Base-by-base conservation (phyloP, 2,329 filamentous ascomycete species). In the Penicillium sp. region DNA sequence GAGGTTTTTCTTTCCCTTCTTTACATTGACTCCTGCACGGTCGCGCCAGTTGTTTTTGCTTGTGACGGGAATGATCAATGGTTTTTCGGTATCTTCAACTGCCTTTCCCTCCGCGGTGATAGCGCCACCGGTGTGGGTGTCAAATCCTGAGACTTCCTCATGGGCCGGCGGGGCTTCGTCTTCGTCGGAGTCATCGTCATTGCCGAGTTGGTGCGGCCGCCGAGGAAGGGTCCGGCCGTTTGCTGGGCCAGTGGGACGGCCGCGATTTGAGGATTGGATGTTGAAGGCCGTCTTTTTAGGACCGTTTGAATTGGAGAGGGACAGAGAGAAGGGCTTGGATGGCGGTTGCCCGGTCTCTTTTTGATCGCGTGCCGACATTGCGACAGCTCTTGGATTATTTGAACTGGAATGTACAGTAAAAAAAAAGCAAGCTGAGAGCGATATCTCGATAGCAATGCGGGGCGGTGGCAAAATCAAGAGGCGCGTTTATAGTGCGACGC, bases 51-150 rank as follows among this genome's bases (percentile, higher is more conserved):
- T 94, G 71, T 97, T 97, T 69, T 84, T 86, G 67, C 86, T 90
- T 74, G 91, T 89, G 57, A 92, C 89, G 67, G 90, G 87, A 31
- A 85, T 85, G 67, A 93, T 91, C 77, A 92, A 84, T 61, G 88
- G 85, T 67, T 88, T 79, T 38, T 75, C 73, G 78, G 79, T 64
- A 67, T 78, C 58, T 58, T 74, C 58, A 7, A 64, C 57, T 18
- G 56, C 55, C 18, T 61, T 47, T 29, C 59, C 46, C 75, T 84
- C 55, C 72, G 63, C 67, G 4, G 68, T 63, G 39, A 77, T 73
- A 3, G 70, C 73, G 21, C 66, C 71, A 18, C 75, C 75, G 1
- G 74, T 73, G 38, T 63, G 67, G 2, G 73, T 73, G 67, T 85
- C 82, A 65, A 83, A 86, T 27, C 81, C 82, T 5, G 79, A 79